Evolutionary conservation across 129 eudicot genomes (phyloP).

Genomic region (Helianthus annuus): DNA sequence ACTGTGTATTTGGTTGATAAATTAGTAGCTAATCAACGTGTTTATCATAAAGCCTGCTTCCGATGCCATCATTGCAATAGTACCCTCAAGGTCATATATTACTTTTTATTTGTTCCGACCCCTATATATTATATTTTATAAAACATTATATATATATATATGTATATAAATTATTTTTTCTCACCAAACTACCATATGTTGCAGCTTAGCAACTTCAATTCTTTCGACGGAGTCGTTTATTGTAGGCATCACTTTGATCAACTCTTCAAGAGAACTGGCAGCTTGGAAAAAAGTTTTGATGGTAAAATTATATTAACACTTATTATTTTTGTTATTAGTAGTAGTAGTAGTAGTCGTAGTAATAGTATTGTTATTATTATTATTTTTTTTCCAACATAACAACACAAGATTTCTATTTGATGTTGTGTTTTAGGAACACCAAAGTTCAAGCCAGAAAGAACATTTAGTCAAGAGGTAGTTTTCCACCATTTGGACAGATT

Average conservation of each 20-base stretch:
- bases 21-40: slow-evolving; percentile 65
- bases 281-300: slow-evolving; percentile 93
- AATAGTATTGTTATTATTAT: too few species aligned
- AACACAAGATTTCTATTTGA: background rate
- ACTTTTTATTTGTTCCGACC: background rate
- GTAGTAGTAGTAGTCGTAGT: background rate
- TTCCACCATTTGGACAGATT: background rate
- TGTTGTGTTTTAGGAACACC: slow-evolving; percentile 50
- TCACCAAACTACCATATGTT: background rate
- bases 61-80: slow-evolving; percentile 93
- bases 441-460: slow-evolving; percentile 48
- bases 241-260: slow-evolving; percentile 96
- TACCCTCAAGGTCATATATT: slow-evolving; percentile 80
- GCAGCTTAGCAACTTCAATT: slow-evolving; percentile 89
- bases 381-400: background rate
- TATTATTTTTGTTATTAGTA: background rate
- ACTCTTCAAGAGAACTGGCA: slow-evolving; percentile 91
- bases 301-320: slow-evolving; percentile 30
- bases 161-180: background rate
- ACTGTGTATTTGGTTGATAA: slow-evolving; percentile 90
- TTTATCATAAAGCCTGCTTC: slow-evolving; percentile 89
- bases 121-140: background rate
- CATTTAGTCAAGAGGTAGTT: slow-evolving; percentile 47
- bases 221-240: slow-evolving; percentile 89
- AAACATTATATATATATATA: too few species aligned